These are phyloP conservation scores for Starmera quercuum DNA, from an alignment of 805 yeast genomes.

Conservation along the genomic window DNA sequence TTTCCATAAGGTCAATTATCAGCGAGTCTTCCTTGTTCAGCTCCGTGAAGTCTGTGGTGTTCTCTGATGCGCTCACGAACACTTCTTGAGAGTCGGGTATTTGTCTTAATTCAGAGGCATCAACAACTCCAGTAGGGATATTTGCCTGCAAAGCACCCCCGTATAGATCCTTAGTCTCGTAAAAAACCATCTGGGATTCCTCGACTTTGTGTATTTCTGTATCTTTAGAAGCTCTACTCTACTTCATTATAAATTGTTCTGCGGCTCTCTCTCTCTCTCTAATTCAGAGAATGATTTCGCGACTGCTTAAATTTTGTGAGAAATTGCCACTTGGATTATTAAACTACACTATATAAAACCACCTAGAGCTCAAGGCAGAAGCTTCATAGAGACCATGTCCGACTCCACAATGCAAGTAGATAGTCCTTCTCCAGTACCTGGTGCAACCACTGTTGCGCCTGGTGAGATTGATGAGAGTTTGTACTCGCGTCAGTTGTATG, in stretches of 20 bases:
- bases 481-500: constrained; percentile 95
- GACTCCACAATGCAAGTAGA: constrained; percentile 36
- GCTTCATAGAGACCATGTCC: constrained; percentile 9
- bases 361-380: background rate
- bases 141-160: constrained; percentile 74
- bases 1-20: constrained; percentile 59
- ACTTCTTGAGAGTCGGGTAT: constrained; percentile 96
- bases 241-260: no score
- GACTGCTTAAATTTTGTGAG: background rate
- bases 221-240: no score
- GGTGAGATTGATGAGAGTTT: constrained; percentile 82
- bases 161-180: constrained; percentile 35
- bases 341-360: background rate
- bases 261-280: no score
- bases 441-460: constrained; percentile 7
- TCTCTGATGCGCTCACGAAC: constrained; percentile 42
- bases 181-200: background rate
- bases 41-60: constrained; percentile 22
- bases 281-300: background rate
- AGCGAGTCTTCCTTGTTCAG: constrained; percentile 43
- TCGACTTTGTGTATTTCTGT: no score
- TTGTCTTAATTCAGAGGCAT: constrained; percentile 73
- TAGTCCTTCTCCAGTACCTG: constrained; percentile 22
- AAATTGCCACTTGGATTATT: constrained; percentile 1
- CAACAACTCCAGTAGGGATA: constrained; percentile 56